Percentiles rank a stretch among this genome's conserved stretches.
Evolutionary conservation across 1,139 yeast species (phyloP).

Genomic region (Hemisphaericaspora lyxosophila): DNA sequence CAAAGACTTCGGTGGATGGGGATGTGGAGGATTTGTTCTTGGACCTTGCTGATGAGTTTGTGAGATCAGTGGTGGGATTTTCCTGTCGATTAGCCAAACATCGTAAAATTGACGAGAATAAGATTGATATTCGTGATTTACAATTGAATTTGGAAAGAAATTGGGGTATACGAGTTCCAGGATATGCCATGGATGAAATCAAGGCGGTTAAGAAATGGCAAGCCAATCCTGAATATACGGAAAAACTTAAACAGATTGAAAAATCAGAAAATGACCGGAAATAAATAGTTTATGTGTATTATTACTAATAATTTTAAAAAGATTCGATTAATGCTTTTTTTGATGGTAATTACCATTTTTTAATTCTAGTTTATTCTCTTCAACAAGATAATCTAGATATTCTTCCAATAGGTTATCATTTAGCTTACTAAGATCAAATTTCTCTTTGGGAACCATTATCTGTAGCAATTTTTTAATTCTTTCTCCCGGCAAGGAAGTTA

Average conservation of each 20-base stretch:
- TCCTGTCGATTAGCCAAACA: conserved; percentile 95
- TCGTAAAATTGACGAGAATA: conserved; percentile 68
- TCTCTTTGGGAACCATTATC: conserved; percentile 13
- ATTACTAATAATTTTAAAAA: background rate
- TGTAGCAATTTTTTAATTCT: conserved; percentile 15
- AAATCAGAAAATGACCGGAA: conserved; percentile 7
- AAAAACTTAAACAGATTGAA: conserved; percentile 40
- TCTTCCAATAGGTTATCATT: conserved; percentile 9
- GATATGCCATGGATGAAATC: conserved; percentile 88
- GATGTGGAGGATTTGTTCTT: conserved; percentile 90
- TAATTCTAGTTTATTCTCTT: conserved; percentile 15
- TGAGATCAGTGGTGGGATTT: conserved; percentile 83
- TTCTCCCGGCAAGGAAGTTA: conserved; percentile 9
- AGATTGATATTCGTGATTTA: conserved; percentile 82
- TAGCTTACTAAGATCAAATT: conserved; percentile 8
- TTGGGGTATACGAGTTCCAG: conserved; percentile 95
- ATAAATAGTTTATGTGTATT: conserved; percentile 3
- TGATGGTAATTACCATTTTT: conserved; percentile 19
- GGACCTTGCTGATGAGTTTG: conserved; percentile 95
- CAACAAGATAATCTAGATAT: conserved; percentile 20
- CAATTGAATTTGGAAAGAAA: conserved; percentile 91
- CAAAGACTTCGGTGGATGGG: conserved; percentile 89
- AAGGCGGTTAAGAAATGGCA: conserved; percentile 79
- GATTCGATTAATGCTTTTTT: conserved; percentile 5
- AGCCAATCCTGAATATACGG: conserved; percentile 70